Conservation (phyloP, 805 yeast genomes). For the Debaryomyces prosopidis region DNA sequence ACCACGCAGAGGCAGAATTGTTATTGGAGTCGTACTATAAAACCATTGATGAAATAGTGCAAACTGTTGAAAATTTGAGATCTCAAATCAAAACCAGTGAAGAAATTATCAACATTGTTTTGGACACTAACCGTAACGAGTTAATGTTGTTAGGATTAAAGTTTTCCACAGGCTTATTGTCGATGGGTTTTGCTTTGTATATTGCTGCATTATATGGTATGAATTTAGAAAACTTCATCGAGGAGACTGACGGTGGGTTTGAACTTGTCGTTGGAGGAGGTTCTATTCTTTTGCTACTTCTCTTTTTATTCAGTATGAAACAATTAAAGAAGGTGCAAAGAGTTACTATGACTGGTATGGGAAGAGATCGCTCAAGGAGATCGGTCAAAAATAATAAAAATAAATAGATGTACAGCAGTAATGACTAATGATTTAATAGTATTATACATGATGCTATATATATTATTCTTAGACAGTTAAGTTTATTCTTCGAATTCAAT, state of each 20-base stretch:
- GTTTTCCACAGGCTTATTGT: slow-evolving; percentile 79
- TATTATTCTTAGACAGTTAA: not conserved
- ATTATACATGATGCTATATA: not conserved
- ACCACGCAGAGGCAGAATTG: slow-evolving; percentile 88
- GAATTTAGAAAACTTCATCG: slow-evolving; percentile 92
- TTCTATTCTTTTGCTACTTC: slow-evolving; percentile 39
- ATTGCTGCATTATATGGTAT: slow-evolving; percentile 90
- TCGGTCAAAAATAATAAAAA: too few relatives aligned
- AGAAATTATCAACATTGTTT: slow-evolving; percentile 87
- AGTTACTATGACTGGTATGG: slow-evolving; percentile 61
- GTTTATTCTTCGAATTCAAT: slow-evolving; percentile 26
- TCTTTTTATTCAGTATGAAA: slow-evolving; percentile 56
- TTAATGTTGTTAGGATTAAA: slow-evolving; percentile 84
- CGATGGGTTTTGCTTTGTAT: slow-evolving; percentile 78
- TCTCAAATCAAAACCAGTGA: slow-evolving; percentile 91
- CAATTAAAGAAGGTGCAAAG: slow-evolving; percentile 67
- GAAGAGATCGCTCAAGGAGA: slow-evolving; percentile 5
- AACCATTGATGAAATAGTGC: slow-evolving; percentile 92
- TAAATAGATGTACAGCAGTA: too few relatives aligned
- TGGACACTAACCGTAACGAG: slow-evolving; percentile 93
- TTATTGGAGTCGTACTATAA: slow-evolving; percentile 87
- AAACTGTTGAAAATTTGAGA: slow-evolving; percentile 72
- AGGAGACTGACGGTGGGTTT: slow-evolving; percentile 76
- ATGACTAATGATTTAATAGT: not conserved
- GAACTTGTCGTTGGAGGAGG: slow-evolving; percentile 42